Conservation (phyloP, 306 rosid species). For the Sesbania bispinosa region DNA sequence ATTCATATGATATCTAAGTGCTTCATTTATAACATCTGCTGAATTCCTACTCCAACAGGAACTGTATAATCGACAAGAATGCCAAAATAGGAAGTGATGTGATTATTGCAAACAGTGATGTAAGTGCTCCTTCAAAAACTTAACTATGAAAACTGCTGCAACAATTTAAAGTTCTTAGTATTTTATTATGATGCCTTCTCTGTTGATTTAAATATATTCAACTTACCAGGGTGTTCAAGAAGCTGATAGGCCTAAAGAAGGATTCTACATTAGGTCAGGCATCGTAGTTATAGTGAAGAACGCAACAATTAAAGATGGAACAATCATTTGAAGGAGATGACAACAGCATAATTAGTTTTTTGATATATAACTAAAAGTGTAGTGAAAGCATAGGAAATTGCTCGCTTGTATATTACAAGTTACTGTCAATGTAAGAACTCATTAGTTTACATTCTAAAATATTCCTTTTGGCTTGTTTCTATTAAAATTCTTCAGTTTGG, state of each 20-base stretch:
- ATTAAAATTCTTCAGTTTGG: neutral
- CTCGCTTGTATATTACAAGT: conserved; percentile 15
- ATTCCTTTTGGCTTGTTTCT: neutral
- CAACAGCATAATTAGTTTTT: neutral
- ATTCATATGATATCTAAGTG: no score
- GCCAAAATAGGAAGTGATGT: conserved; percentile 85
- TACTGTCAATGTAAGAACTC: neutral
- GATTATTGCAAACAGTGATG: conserved; percentile 61
- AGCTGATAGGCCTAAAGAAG: conserved; percentile 67
- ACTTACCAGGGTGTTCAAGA: conserved; percentile 70
- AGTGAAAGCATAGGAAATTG: neutral
- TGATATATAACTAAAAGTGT: conserved; percentile 1
- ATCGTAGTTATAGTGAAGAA: conserved; percentile 67
- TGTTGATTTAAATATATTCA: neutral
- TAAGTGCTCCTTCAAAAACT: conserved; percentile 33
- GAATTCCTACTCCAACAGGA: conserved; percentile 37
- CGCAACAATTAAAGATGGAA: conserved; percentile 80
- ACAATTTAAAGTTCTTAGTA: neutral
- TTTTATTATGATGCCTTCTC: conserved; percentile 1
- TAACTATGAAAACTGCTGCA: neutral
- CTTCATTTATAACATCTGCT: conserved; percentile 1
- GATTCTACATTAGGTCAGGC: conserved; percentile 76
- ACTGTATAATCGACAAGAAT: conserved; percentile 89
- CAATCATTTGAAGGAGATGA: conserved; percentile 38
- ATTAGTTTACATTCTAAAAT: conserved; percentile 1